phyloP scores from a whole-genome alignment of 2,329 filamentous ascomycete species.

The Colletotrichum truncatum region DNA sequence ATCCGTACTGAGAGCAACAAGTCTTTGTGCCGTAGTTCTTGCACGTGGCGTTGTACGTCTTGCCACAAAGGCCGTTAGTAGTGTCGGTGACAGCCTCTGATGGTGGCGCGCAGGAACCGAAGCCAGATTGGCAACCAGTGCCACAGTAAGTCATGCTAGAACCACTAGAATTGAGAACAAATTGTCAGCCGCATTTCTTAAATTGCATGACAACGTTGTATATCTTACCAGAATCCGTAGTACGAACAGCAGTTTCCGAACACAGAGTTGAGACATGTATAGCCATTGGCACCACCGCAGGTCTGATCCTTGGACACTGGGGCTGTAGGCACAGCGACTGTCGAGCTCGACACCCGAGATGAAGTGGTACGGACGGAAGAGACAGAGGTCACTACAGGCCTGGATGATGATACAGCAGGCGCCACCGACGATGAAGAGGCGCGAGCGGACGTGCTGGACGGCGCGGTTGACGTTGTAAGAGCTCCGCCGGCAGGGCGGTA shows the following conservation, averaged over 20 bases:
- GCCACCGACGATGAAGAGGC: not conserved
- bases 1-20: conserved; percentile 48
- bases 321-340: conserved; percentile 18
- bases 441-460: not conserved
- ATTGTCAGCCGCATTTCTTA: conserved; percentile 16
- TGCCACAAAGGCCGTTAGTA: conserved; percentile 48
- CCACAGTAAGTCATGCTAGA: conserved; percentile 44
- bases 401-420: not conserved
- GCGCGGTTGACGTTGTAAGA: conserved; percentile 21
- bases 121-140: conserved; percentile 47
- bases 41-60: conserved; percentile 41
- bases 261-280: conserved; percentile 45
- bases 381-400: not conserved
- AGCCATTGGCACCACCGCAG: conserved; percentile 45
- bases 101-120: conserved; percentile 42
- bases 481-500: conserved; percentile 49
- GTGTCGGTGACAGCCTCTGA: conserved; percentile 37
- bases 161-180: conserved; percentile 36
- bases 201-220: not conserved
- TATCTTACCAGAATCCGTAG: conserved; percentile 49
- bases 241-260: conserved; percentile 51
- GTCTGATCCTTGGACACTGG: conserved; percentile 44
- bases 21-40: conserved; percentile 40
- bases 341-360: not conserved
- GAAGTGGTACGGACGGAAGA: not conserved